Base-by-base conservation (phyloP, 2,329 filamentous ascomycete species). In the Epichloe brachyelytri region DNA sequence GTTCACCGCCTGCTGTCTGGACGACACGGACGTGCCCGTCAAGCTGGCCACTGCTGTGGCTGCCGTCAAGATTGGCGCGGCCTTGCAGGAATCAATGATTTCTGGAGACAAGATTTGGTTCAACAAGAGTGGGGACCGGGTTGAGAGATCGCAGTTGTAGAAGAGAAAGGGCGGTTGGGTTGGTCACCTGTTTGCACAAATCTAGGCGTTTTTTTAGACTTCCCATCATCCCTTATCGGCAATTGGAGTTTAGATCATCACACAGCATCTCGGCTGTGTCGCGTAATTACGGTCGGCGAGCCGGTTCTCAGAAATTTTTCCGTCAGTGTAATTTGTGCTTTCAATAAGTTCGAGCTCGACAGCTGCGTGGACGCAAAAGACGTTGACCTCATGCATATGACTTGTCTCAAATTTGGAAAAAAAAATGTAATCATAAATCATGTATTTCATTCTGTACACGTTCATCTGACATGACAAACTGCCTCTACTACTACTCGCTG, bases 21-120 rank as follows among this genome's bases (percentile, higher is more conserved):
- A 84, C 54, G 65, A 76, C 55, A 76, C 65, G 17, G 64, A 70
- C 14, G 63, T 80, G 46, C 79, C 79, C 0, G 70, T 84, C 57
- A 75, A 76, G 63, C 61, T 83, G 45, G 63, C 66, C 33, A 76
- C 77, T 17, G 79, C 79, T 2, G 76, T 83, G 14, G 70, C 77
- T 51, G 74, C 78, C 0, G 73, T 85, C 10, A 71, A 71, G 60
- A 83, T 85, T 63, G 82, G 78, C 0, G 72, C 72, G 46, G 78
- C 77, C 5, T 61, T 83, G 54, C 78, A 82, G 61, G 76, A 82
- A 60, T 70, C 71, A 14, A 63, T 82, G 63, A 71, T 75, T 47
- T 71, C 68, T 0, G 77, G 74, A 7, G 68, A 72, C 61, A 79
- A 78, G 65, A 77, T 82, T 34, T 70, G 68, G 48, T 85, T 84